A percentile compares a stretch with the other conserved stretches of the same genome.
Evolutionary conservation across 129 eudicot genomes (phyloP).

Genomic region (Calendula officinalis): DNA sequence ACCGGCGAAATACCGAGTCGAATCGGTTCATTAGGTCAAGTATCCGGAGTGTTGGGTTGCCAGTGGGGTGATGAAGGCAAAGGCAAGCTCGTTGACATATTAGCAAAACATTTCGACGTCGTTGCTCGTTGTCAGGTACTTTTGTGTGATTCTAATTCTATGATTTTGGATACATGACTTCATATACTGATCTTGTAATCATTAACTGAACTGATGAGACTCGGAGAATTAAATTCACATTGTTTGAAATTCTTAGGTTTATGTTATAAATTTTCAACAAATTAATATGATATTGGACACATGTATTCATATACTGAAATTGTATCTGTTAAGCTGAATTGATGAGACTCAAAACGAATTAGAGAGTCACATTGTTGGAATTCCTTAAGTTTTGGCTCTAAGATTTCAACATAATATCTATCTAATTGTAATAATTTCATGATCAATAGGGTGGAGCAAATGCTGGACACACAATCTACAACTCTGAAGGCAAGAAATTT

Average conservation of each 20-base stretch:
- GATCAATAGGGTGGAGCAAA: slow-evolving; percentile 87
- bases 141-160: not conserved
- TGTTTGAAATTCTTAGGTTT: slow-evolving; percentile 2
- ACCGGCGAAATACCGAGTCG: slow-evolving; percentile 40
- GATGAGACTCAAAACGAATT: too few species aligned
- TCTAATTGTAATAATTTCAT: not conserved
- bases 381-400: too few species aligned
- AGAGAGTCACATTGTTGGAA: too few species aligned
- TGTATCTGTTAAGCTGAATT: too few species aligned
- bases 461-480: slow-evolving; percentile 97
- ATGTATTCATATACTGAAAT: too few species aligned
- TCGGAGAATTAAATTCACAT: not conserved
- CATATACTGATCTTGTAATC: slow-evolving; percentile 10
- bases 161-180: not conserved
- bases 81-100: slow-evolving; percentile 91
- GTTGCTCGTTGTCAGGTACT: slow-evolving; percentile 97
- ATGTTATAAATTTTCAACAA: not conserved
- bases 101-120: slow-evolving; percentile 81
- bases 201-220: not conserved
- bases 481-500: slow-evolving; percentile 95
- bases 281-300: too few species aligned
- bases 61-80: slow-evolving; percentile 99
- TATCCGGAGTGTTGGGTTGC: slow-evolving; percentile 86
- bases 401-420: not conserved
- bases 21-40: slow-evolving; percentile 71